phyloP scores from a whole-genome alignment of 2,329 filamentous ascomycete species.

The Hymenoscyphus repandus region DNA sequence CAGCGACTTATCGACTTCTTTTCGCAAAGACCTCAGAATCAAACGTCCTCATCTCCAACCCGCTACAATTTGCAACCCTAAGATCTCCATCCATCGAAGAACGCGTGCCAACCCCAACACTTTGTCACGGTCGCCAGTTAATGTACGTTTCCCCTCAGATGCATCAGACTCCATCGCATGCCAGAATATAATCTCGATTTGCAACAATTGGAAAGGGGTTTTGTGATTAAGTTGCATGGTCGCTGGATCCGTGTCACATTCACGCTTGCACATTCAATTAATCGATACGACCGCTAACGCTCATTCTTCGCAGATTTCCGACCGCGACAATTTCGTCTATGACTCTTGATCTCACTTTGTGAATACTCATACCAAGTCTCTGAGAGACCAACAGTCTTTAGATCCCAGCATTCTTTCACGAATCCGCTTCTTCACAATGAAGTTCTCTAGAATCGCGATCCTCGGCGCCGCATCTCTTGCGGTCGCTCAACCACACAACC shows the following conservation, averaged over 20 bases:
- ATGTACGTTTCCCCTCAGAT: slow-evolving; percentile 15
- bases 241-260: neutral
- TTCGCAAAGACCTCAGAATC: slow-evolving; percentile 8
- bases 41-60: slow-evolving; percentile 7
- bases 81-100: slow-evolving; percentile 4
- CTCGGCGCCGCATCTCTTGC: slow-evolving; percentile 40
- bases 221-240: neutral
- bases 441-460: slow-evolving; percentile 27
- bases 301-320: slow-evolving; percentile 6
- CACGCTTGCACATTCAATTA: neutral
- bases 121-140: slow-evolving; percentile 14
- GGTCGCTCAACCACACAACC: slow-evolving; percentile 54
- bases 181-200: too few relatives aligned
- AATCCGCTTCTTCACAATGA: slow-evolving; percentile 32
- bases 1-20: slow-evolving; percentile 21
- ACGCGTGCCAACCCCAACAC: slow-evolving; percentile 5
- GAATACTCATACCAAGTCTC: slow-evolving; percentile 15
- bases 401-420: slow-evolving; percentile 19
- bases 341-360: slow-evolving; percentile 13
- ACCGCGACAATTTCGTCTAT: slow-evolving; percentile 14
- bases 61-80: slow-evolving; percentile 8
- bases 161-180: neutral
- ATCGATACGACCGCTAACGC: slow-evolving; percentile 18
- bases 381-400: slow-evolving; percentile 13
- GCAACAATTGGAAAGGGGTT: neutral